These are phyloP conservation scores for Fusarium coffeatum DNA, from an alignment of 2,329 filamentous ascomycete genomes.

Conservation along the genomic window DNA sequence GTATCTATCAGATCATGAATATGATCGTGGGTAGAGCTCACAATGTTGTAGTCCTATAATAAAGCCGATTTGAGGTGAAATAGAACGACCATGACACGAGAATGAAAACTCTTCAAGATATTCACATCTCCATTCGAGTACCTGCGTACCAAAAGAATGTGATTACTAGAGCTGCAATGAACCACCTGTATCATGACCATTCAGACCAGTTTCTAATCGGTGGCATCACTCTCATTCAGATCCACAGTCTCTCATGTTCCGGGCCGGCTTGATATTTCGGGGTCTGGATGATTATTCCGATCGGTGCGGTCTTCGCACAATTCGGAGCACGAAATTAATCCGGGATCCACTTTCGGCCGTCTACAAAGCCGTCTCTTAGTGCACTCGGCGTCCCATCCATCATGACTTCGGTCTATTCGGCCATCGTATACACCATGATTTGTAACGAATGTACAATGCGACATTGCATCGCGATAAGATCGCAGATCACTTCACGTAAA, in stretches of 20 bases:
- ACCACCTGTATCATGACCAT: background rate
- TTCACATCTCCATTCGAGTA: background rate
- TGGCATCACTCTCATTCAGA: background rate
- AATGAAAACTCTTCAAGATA: background rate
- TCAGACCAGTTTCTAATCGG: background rate
- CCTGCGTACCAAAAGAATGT: background rate
- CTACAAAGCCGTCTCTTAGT: background rate
- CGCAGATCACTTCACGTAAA: background rate
- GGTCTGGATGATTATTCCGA: constrained; percentile 6
- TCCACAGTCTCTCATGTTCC: background rate
- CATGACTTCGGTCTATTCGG: constrained; percentile 8
- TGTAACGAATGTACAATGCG: background rate
- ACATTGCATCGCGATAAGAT: background rate
- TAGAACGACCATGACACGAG: background rate
- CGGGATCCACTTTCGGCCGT: constrained; percentile 22
- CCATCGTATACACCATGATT: background rate
- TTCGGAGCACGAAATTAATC: constrained; percentile 25
- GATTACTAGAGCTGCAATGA: background rate
- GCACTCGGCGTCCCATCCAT: background rate
- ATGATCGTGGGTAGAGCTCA: background rate
- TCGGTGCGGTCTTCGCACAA: constrained; percentile 12
- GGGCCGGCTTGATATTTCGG: background rate
- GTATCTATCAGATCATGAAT: background rate
- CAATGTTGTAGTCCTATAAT: background rate
- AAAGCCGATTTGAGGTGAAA: background rate